These are phyloP conservation scores for Kodamaea jinghongensis DNA, from an alignment of 805 yeast species.

Conservation along the genomic window DNA sequence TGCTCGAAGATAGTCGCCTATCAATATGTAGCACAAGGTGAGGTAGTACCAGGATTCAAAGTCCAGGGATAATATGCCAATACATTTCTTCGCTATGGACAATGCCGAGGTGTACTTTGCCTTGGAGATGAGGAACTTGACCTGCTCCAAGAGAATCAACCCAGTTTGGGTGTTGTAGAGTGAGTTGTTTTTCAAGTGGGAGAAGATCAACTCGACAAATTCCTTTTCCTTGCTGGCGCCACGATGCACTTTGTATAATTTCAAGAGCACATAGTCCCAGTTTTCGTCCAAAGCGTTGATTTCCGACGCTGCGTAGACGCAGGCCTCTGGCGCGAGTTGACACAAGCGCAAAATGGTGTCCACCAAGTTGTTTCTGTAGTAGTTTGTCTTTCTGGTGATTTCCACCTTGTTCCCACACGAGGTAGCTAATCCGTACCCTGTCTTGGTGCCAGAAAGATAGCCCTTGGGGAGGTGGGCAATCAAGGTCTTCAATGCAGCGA, in stretches of 20 bases:
- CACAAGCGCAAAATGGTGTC: constrained; percentile 48
- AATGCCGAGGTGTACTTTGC: constrained; percentile 54
- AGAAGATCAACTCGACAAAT: constrained; percentile 24
- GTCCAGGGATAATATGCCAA: constrained; percentile 70
- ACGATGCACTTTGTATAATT: constrained; percentile 22
- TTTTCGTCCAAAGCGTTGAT: constrained; percentile 20
- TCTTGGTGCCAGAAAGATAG: constrained; percentile 42
- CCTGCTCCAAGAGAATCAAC: constrained; percentile 58
- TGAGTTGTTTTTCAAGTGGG: constrained; percentile 11
- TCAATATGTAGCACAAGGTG: constrained; percentile 56
- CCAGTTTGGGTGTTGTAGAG: constrained; percentile 49
- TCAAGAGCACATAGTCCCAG: constrained; percentile 25
- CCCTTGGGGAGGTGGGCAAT: constrained; percentile 49
- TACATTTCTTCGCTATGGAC: constrained; percentile 56
- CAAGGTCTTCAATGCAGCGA: constrained; percentile 33
- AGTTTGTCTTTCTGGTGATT: constrained; percentile 22
- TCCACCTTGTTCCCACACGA: constrained; percentile 27
- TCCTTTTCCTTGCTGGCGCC: constrained; percentile 21
- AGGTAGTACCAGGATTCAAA: constrained; percentile 70
- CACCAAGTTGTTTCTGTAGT: constrained; percentile 50
- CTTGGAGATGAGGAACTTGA: constrained; percentile 58
- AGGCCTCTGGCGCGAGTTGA: constrained; percentile 30
- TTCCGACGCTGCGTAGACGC: constrained; percentile 33
- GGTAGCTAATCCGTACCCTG: constrained; percentile 29
- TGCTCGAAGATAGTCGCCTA: constrained; percentile 56